Percentiles rank a stretch among this genome's conserved stretches.
Conservation (phyloP, 129 eudicot species). For the Sambucus nigra region DNA sequence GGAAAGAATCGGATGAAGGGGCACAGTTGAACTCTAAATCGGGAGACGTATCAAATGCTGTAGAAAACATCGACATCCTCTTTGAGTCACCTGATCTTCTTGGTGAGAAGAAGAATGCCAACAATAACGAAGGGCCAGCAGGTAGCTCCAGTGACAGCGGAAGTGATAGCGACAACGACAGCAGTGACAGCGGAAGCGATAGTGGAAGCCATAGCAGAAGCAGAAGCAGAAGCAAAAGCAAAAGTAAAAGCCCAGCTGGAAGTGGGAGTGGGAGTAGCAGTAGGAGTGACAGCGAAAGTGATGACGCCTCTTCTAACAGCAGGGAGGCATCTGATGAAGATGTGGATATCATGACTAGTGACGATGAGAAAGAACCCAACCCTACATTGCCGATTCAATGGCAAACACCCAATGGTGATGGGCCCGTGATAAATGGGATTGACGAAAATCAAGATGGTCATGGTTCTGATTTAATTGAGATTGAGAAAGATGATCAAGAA, state of each 20-base stretch:
- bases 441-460: conserved; percentile 46
- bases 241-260: conserved; percentile 43
- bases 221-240: conserved; percentile 40
- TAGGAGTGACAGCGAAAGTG: conserved; percentile 55
- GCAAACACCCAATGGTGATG: conserved; percentile 31
- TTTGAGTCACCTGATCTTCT: conserved; percentile 45
- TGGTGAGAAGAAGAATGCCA: conserved; percentile 41
- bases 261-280: conserved; percentile 80
- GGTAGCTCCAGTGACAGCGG: conserved; percentile 61
- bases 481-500: conserved; percentile 43
- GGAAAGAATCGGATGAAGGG: conserved; percentile 32
- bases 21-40: conserved; percentile 27
- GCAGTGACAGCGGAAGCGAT: conserved; percentile 58
- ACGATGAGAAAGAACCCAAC: conserved; percentile 70
- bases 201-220: conserved; percentile 61
- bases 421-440: conserved; percentile 24
- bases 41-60: conserved; percentile 25
- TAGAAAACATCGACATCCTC: conserved; percentile 43
- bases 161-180: conserved; percentile 76
- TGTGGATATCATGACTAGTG: conserved; percentile 82
- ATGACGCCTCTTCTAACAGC: conserved; percentile 87
- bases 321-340: conserved; percentile 92
- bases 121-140: conserved; percentile 39
- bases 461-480: conserved; percentile 41
- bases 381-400: conserved; percentile 15